Evolutionary conservation across 1,284 basidiomycete species (phyloP).

Genomic region (Ceratobasidium sp.): DNA sequence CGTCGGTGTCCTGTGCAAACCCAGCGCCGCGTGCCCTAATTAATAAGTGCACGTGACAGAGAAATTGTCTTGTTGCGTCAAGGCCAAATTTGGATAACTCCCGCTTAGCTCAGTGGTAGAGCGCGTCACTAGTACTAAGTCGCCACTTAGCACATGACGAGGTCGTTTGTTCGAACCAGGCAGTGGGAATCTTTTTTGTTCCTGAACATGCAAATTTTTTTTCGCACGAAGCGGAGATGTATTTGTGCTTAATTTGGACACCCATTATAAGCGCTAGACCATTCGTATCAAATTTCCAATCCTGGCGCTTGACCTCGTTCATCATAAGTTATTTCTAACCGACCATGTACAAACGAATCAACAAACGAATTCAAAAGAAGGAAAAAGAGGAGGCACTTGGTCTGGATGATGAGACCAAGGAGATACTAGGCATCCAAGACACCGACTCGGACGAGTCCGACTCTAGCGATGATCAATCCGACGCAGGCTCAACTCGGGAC

Average conservation of each 20-base stretch:
- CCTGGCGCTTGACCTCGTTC: neutral
- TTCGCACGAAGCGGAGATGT: too few relatives aligned
- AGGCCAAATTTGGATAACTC: too few relatives aligned
- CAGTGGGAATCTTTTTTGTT: too few relatives aligned
- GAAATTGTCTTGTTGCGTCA: too few relatives aligned
- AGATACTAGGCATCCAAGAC: constrained; percentile 72
- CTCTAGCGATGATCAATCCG: constrained; percentile 46
- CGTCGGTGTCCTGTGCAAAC: constrained; percentile 22
- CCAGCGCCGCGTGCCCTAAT: neutral
- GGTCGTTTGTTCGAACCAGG: too few relatives aligned
- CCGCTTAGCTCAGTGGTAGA: constrained; percentile 48
- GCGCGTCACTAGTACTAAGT: constrained; percentile 49
- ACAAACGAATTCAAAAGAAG: constrained; percentile 68
- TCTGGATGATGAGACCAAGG: constrained; percentile 71
- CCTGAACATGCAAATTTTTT: too few relatives aligned
- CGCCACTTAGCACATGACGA: too few relatives aligned
- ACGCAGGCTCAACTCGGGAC: constrained; percentile 44
- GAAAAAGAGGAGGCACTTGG: constrained; percentile 74
- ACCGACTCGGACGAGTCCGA: constrained; percentile 74
- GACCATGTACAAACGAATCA: constrained; percentile 82
- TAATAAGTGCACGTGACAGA: neutral
- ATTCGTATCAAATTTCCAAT: constrained; percentile 2
- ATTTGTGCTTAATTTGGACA: too few relatives aligned
- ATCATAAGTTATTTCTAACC: neutral
- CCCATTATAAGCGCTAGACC: too few relatives aligned